These are phyloP conservation scores for Zanthoxylum bungeanum DNA, from an alignment of 345 rosid species.

Conservation along the genomic window DNA sequence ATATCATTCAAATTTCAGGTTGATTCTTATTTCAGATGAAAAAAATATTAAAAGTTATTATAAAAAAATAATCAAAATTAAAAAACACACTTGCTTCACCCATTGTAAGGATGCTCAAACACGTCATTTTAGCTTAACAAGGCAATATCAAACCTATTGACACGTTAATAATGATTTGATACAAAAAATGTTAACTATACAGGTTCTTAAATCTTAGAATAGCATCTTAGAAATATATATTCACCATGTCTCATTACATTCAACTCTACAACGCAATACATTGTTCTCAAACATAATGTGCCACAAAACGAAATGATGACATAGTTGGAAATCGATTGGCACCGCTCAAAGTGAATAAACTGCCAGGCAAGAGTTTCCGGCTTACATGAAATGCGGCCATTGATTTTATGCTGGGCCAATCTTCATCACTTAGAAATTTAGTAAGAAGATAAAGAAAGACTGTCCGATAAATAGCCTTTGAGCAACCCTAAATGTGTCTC, in stretches of 20 bases:
- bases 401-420: background rate
- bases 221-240: background rate
- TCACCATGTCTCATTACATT: background rate
- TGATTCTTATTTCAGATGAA: background rate
- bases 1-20: background rate
- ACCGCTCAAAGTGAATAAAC: background rate
- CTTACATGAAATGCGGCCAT: background rate
- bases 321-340: background rate
- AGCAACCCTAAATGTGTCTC: background rate
- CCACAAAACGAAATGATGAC: background rate
- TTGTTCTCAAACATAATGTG: background rate
- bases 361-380: background rate
- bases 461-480: background rate
- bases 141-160: background rate
- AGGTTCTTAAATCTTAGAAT: background rate
- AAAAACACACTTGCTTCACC: background rate
- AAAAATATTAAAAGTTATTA: no score
- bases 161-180: background rate
- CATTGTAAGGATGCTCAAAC: background rate
- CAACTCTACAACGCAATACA: background rate
- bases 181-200: background rate
- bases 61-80: no score
- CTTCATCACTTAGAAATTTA: background rate
- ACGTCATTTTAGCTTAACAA: conserved; percentile 1
- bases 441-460: background rate